These are phyloP conservation scores for Sicyos baderoa DNA, from an alignment of 306 rosid genomes.

Conservation along the genomic window DNA sequence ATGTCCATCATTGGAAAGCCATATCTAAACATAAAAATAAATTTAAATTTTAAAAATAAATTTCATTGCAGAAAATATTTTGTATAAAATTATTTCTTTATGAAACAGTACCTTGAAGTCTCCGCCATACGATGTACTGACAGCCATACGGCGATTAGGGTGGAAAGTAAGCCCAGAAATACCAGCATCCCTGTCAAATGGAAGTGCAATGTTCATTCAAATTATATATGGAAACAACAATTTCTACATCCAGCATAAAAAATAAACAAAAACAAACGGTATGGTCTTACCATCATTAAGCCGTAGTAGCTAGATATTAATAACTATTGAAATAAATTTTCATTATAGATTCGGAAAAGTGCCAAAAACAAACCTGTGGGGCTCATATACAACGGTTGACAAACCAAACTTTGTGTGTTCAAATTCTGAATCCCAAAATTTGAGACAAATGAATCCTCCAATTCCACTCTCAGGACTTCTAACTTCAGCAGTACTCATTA, in stretches of 20 bases:
- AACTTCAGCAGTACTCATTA: conserved; percentile 83
- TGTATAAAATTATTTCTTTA: not conserved
- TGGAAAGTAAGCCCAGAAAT: conserved; percentile 70
- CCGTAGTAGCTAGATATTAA: too few species aligned
- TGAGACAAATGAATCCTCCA: conserved; percentile 74
- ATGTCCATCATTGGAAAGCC: conserved; percentile 61
- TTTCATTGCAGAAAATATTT: not conserved
- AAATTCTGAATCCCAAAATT: conserved; percentile 72
- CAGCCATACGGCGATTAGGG: conserved; percentile 71
- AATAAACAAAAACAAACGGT: too few species aligned
- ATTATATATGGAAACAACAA: not conserved
- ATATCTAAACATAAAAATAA: conserved; percentile 45
- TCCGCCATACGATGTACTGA: conserved; percentile 77
- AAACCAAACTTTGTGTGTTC: conserved; percentile 51
- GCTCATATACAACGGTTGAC: conserved; percentile 82
- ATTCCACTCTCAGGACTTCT: conserved; percentile 76
- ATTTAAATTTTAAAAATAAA: not conserved
- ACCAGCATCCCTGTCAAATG: conserved; percentile 55
- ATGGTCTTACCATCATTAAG: too few species aligned
- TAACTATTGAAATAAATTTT: not conserved
- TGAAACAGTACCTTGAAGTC: conserved; percentile 80
- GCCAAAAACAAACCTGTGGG: conserved; percentile 59
- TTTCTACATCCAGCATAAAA: not conserved
- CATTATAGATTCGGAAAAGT: not conserved
- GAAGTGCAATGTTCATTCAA: not conserved